Percentiles rank a stretch among this genome's conserved stretches.
These are phyloP conservation scores for Hippophae tibetana DNA, from an alignment of 306 rosid genomes.

Conservation along the genomic window DNA sequence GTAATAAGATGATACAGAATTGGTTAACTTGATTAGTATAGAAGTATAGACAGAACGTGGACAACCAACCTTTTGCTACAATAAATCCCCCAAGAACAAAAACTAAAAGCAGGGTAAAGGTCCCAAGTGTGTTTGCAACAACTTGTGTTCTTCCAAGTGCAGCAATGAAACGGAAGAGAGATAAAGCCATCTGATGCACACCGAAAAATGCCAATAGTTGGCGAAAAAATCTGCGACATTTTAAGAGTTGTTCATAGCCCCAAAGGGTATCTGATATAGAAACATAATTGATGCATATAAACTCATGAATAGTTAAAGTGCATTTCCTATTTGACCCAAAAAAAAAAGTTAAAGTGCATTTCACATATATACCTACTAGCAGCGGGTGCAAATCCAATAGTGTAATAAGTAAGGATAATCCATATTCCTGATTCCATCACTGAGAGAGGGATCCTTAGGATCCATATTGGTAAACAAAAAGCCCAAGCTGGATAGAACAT, in stretches of 20 bases:
- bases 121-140: slow-evolving; percentile 52
- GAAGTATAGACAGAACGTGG: neutral
- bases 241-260: too few species aligned
- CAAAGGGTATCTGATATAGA: too few species aligned
- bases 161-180: slow-evolving; percentile 76
- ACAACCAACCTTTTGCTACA: slow-evolving; percentile 51
- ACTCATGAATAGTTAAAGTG: neutral
- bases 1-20: neutral
- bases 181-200: slow-evolving; percentile 64
- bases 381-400: slow-evolving; percentile 78
- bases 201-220: slow-evolving; percentile 79
- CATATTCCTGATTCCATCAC: slow-evolving; percentile 57
- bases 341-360: too few species aligned
- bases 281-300: neutral
- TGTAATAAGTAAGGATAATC: slow-evolving; percentile 62
- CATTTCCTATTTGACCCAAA: too few species aligned
- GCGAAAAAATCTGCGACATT: slow-evolving; percentile 47
- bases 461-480: slow-evolving; percentile 57
- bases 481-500: slow-evolving; percentile 83
- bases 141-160: slow-evolving; percentile 66
- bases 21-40: too few species aligned
- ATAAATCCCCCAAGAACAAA: slow-evolving; percentile 88
- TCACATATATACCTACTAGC: slow-evolving; percentile 40
- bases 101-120: slow-evolving; percentile 49
- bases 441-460: slow-evolving; percentile 69